phyloP scores from a whole-genome alignment of 805 yeast species.

The Millerozyma acaciae region DNA sequence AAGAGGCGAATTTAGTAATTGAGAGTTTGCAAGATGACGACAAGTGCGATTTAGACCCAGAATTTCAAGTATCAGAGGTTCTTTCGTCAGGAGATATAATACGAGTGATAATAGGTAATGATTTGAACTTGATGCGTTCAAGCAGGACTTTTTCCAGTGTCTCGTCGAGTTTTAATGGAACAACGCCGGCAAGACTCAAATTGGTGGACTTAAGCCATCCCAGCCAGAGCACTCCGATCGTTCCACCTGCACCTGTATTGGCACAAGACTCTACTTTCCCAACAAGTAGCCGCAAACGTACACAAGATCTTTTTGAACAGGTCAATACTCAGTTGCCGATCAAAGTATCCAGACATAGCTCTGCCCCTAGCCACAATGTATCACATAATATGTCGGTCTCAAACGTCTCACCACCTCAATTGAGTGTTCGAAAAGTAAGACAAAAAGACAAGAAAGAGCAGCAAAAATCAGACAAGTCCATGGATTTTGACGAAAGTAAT shows the following conservation, averaged over 20 bases:
- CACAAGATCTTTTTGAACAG: slow-evolving; percentile 21
- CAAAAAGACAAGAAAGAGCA: slow-evolving; percentile 2
- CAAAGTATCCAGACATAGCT: slow-evolving; percentile 7
- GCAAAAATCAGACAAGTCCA: background rate
- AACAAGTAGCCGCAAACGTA: slow-evolving; percentile 15
- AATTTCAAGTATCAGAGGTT: slow-evolving; percentile 60
- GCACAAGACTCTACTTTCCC: slow-evolving; percentile 9
- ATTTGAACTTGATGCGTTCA: slow-evolving; percentile 9
- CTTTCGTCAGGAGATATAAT: slow-evolving; percentile 43
- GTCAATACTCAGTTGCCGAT: slow-evolving; percentile 20
- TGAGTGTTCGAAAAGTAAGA: slow-evolving; percentile 7
- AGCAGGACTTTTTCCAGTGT: background rate
- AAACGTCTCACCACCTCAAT: background rate
- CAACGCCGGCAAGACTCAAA: background rate
- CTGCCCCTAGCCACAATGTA: background rate
- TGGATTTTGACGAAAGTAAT: slow-evolving; percentile 14
- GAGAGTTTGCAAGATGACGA: slow-evolving; percentile 62
- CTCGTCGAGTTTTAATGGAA: background rate
- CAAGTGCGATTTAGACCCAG: slow-evolving; percentile 78
- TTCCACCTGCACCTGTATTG: slow-evolving; percentile 22
- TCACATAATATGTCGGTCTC: background rate
- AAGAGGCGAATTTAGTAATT: slow-evolving; percentile 50
- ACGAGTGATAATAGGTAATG: slow-evolving; percentile 32
- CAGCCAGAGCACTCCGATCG: slow-evolving; percentile 19
- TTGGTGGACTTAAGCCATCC: background rate